phyloP scores from a whole-genome alignment of 225 moss, liverwort and hornwort species.

The Asterella californica region DNA sequence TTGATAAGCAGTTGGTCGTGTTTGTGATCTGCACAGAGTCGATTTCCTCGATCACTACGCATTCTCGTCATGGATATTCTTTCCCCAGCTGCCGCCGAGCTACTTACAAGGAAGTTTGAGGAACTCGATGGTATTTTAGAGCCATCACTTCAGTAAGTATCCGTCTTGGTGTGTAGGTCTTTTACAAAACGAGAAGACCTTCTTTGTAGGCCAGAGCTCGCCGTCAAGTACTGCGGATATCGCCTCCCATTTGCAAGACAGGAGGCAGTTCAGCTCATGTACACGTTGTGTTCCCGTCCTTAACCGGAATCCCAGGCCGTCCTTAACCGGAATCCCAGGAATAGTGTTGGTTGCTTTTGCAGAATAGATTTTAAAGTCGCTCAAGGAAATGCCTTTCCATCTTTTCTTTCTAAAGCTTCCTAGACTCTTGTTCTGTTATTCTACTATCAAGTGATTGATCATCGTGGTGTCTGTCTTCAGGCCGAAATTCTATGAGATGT shows the following conservation, averaged over 20 bases:
- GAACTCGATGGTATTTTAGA: constrained; percentile 28
- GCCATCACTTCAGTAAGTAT: constrained; percentile 9
- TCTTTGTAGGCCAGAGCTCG: background rate
- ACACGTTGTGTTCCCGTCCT: background rate
- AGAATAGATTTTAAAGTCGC: no score
- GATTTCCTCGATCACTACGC: constrained; percentile 21
- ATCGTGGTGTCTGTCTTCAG: constrained; percentile 14
- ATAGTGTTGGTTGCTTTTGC: background rate
- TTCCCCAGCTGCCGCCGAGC: constrained; percentile 32
- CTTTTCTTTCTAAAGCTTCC: background rate
- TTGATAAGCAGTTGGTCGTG: background rate
- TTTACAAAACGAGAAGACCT: background rate
- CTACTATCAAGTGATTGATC: background rate
- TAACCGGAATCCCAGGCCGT: background rate
- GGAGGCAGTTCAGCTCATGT: background rate
- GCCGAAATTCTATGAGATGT: constrained; percentile 33
- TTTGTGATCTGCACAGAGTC: constrained; percentile 16
- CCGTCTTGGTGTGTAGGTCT: background rate
- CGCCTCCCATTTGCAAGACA: background rate
- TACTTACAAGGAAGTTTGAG: constrained; percentile 36
- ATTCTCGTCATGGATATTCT: constrained; percentile 22
- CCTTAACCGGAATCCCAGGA: background rate
- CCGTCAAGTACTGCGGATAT: background rate
- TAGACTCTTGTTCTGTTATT: background rate
- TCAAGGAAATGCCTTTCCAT: background rate